These are phyloP conservation scores for baker's yeast (Saccharomyces cerevisiae) DNA, from an alignment of 805 yeast species.

Conservation along the genomic window DNA sequence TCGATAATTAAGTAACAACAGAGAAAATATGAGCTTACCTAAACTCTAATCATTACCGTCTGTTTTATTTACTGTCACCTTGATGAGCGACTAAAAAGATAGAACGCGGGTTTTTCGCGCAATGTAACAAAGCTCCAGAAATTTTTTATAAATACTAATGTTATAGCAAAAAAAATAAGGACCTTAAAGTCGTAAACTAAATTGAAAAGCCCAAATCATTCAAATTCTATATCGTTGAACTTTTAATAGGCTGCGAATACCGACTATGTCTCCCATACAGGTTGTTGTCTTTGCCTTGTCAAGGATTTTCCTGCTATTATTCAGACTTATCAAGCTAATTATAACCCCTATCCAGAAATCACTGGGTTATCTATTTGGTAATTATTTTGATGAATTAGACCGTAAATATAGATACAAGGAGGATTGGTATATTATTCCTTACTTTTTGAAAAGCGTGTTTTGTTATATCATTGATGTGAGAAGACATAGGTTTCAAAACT, in stretches of 20 bases:
- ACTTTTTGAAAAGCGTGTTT: constrained; percentile 34
- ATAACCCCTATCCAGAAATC: constrained; percentile 9
- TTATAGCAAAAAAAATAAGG: not conserved
- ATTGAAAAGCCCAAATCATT: not conserved
- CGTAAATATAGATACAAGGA: constrained; percentile 35
- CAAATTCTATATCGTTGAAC: not conserved
- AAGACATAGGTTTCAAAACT: constrained; percentile 41
- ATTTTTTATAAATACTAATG: not conserved
- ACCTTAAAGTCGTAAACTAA: not conserved
- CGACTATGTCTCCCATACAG: not conserved
- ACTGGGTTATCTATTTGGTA: constrained; percentile 8
- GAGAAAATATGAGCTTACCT: no score
- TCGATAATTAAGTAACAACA: no score
- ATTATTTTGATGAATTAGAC: constrained; percentile 18
- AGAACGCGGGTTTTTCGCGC: not conserved
- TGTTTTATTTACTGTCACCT: not conserved
- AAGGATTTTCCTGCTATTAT: constrained; percentile 9
- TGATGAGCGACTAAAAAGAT: not conserved
- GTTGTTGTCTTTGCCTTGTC: constrained; percentile 8
- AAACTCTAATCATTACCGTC: not conserved
- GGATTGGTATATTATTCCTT: constrained; percentile 46
- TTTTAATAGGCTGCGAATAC: not conserved
- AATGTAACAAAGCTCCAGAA: not conserved
- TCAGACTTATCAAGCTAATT: constrained; percentile 13
- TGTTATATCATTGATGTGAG: constrained; percentile 31